These are phyloP conservation scores for Trichoderma semiorbis DNA, from an alignment of 2,329 filamentous ascomycete genomes.

Conservation along the genomic window DNA sequence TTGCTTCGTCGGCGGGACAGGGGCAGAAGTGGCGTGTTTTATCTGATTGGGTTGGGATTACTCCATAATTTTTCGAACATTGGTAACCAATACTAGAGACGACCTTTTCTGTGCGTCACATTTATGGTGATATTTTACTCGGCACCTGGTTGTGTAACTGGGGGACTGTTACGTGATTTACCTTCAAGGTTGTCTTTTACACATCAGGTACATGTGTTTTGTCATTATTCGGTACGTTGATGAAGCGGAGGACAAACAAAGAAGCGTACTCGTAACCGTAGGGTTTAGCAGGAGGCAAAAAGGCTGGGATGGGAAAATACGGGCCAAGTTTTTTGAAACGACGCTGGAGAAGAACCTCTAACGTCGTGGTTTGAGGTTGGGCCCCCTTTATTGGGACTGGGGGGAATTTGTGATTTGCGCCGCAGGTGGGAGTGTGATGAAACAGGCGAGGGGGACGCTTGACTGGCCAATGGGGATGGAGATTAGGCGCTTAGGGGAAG, in stretches of 20 bases:
- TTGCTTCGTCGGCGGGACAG: neutral
- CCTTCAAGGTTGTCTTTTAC: no score
- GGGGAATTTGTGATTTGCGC: neutral
- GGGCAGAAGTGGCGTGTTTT: neutral
- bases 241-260: no score
- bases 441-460: constrained; percentile 15
- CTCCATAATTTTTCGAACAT: neutral
- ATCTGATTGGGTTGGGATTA: neutral
- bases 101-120: neutral
- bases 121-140: neutral
- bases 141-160: neutral
- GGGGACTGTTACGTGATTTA: neutral
- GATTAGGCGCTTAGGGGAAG: constrained; percentile 13
- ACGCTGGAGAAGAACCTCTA: constrained; percentile 5
- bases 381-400: neutral
- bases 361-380: constrained; percentile 9
- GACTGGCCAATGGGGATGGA: constrained; percentile 6
- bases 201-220: neutral
- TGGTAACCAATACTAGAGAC: neutral
- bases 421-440: neutral
- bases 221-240: no score
- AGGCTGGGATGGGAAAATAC: neutral
- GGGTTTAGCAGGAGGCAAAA: neutral
- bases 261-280: neutral
- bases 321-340: neutral